Conservation (phyloP, 2,329 filamentous ascomycete genomes). For the Colletotrichum navitas region DNA sequence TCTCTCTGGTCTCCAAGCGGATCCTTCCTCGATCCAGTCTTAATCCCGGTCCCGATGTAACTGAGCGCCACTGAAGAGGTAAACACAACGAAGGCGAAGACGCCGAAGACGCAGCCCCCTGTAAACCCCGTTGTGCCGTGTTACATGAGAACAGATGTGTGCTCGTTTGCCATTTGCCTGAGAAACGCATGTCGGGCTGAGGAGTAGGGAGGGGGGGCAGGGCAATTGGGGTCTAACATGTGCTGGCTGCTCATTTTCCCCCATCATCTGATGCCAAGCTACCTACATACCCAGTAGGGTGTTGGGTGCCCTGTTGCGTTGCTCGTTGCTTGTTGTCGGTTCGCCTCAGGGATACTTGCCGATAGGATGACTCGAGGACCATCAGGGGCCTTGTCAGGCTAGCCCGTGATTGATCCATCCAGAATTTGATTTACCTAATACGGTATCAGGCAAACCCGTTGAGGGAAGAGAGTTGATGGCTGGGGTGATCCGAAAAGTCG, state of each 20-base stretch:
- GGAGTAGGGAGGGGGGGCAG: not conserved
- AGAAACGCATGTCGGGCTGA: not conserved
- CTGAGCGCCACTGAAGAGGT: constrained; percentile 25
- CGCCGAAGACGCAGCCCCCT: constrained; percentile 1
- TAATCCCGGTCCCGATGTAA: constrained; percentile 36
- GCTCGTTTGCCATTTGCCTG: not conserved
- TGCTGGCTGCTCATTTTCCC: not conserved
- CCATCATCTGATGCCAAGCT: not conserved
- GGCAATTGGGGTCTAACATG: not conserved
- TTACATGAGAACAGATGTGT: constrained; percentile 19
- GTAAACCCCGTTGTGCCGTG: constrained; percentile 10
- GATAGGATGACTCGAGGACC: constrained; percentile 6
- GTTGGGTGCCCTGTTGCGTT: not conserved
- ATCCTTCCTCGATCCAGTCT: constrained; percentile 38
- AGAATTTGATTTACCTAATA: not conserved
- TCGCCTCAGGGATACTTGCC: not conserved
- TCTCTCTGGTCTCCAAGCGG: constrained; percentile 21
- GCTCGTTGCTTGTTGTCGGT: not conserved
- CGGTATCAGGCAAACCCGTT: not conserved
- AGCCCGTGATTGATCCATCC: not conserved
- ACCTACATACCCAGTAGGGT: not conserved
- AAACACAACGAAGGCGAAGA: not conserved
- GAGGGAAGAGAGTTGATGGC: not conserved
- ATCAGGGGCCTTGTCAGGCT: not conserved
- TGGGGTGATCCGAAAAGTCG: constrained; percentile 1